Base-by-base conservation (phyloP, 768 basidiomycete genomes). In the Trametes maxima region DNA sequence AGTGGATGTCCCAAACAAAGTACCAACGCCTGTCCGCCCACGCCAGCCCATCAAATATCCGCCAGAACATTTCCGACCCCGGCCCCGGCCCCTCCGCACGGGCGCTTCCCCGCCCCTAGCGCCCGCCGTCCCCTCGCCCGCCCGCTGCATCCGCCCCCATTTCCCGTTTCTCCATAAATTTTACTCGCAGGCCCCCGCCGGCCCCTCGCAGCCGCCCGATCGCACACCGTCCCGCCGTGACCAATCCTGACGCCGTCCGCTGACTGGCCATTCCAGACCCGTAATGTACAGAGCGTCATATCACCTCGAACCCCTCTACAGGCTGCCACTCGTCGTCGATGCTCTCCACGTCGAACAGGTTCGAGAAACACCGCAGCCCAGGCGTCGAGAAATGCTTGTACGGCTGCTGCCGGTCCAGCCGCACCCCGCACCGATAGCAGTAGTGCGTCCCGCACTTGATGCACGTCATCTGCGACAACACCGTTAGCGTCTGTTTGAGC, bases 391-490 rank as follows among this genome's bases (percentile, higher is more conserved):
- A 93, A 69, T 94, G 92, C 24, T 64, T 68, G 65, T 92, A 93
- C 0, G 90, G 89, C 36, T 52, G 33, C 12, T 5, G 65, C 7
- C 74, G 67, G 0, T 73, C 50, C 24, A 94, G 72, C 65, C 78
- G 80, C 0, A 73, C 59, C 5, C 89, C 92, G 70, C 92, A 94
- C 5, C 86, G 82, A 67, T 90, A 94, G 77, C 92, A 94, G 68
- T 92, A 94, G 69, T 94, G 92, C 51, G 83, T 79, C 33, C 74
- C 68, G 73, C 92, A 94, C 65, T 85, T 87, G n/a, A 77, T 74
- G 67, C 89, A 93, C 7, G 83, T 89, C 90, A 92, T 92, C 90
- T 91, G 61, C 16, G 37, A 16, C 17, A 33, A 35, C 39, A 39
- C 45, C 11, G 37, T 57, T 39, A 57, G 50, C 35, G 16, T 28